These are phyloP conservation scores for Naganishia liquefaciens DNA, from an alignment of 1,284 basidiomycete genomes.

Conservation along the genomic window DNA sequence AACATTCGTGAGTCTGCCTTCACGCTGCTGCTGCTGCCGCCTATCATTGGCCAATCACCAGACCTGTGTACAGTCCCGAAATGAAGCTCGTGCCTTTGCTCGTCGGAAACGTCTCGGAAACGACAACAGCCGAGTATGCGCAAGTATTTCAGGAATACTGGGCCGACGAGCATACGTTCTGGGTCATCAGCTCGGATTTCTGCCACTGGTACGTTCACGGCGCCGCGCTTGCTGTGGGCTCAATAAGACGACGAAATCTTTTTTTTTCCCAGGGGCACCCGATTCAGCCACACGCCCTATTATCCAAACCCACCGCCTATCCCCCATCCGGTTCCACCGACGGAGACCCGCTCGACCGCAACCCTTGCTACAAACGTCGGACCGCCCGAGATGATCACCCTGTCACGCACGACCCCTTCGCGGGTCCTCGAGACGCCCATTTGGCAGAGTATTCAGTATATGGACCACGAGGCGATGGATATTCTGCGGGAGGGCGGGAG, in stretches of 20 bases:
- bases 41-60: neutral
- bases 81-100: constrained; percentile 87
- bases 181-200: constrained; percentile 92
- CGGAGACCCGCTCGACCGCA: constrained; percentile 58
- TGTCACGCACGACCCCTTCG: constrained; percentile 71
- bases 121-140: constrained; percentile 67
- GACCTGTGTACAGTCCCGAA: constrained; percentile 40
- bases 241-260: constrained; percentile 5
- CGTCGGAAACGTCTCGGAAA: constrained; percentile 74
- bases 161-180: constrained; percentile 73
- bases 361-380: constrained; percentile 40
- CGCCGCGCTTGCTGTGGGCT: neutral
- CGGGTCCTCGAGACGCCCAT: constrained; percentile 78
- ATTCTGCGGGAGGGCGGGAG: constrained; percentile 42
- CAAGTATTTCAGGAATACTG: constrained; percentile 76
- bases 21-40: neutral
- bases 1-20: constrained; percentile 60
- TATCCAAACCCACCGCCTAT: constrained; percentile 65
- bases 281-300: constrained; percentile 90
- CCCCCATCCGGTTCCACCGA: constrained; percentile 57
- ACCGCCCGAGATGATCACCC: constrained; percentile 44
- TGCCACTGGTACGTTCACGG: constrained; percentile 79
- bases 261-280: constrained; percentile 79
- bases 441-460: constrained; percentile 58
- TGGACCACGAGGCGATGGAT: constrained; percentile 52